Percentiles rank a stretch among this genome's conserved stretches.
These are phyloP conservation scores for Penicillium janthinellum DNA, from an alignment of 2,329 filamentous ascomycete species.

Conservation along the genomic window DNA sequence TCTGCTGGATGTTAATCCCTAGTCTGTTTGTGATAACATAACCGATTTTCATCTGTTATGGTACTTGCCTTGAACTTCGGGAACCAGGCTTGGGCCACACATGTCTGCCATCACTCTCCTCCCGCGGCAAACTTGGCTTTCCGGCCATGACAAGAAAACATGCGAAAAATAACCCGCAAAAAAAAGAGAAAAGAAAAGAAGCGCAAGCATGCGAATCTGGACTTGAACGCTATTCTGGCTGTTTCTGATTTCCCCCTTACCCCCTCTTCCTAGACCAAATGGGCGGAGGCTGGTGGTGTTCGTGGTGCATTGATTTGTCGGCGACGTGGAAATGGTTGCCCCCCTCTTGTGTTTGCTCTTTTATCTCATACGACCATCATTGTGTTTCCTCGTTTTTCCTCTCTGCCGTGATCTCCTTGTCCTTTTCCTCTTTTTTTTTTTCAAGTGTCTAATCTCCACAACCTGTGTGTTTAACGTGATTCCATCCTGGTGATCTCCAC, in stretches of 20 bases:
- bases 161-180: conserved; percentile 15
- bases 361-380: conserved; percentile 28
- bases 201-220: conserved; percentile 34
- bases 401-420: conserved; percentile 15
- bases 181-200: conserved; percentile 29
- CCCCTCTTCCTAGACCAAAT: conserved; percentile 40
- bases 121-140: conserved; percentile 5
- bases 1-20: conserved; percentile 9
- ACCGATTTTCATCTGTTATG: conserved; percentile 15
- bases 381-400: conserved; percentile 24
- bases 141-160: conserved; percentile 17
- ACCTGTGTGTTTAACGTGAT: neutral
- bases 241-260: conserved; percentile 29
- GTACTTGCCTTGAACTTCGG: conserved; percentile 8
- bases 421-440: conserved; percentile 9
- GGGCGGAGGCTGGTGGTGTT: conserved; percentile 42
- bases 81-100: neutral
- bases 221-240: conserved; percentile 30
- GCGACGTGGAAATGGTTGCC: conserved; percentile 37
- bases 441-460: conserved; percentile 27
- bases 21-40: conserved; percentile 18
- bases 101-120: neutral
- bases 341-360: conserved; percentile 26
- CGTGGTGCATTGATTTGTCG: conserved; percentile 39
- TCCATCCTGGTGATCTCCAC: neutral